These are phyloP conservation scores for Rhytidhysteron rufulum DNA, from an alignment of 2,329 filamentous ascomycete species.

Conservation along the genomic window DNA sequence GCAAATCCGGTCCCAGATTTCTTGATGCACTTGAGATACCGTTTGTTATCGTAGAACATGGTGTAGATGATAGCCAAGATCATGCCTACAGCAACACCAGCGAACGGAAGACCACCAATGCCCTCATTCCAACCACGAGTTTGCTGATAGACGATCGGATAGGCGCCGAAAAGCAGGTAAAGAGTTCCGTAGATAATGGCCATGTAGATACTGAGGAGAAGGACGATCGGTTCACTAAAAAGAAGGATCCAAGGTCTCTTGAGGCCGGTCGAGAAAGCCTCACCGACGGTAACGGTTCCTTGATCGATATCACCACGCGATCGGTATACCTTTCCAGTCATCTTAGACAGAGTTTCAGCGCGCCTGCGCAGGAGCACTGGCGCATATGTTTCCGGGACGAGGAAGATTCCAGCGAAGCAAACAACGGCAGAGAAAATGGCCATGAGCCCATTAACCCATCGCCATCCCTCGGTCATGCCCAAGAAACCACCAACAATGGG, in stretches of 20 bases:
- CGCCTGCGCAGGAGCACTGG: constrained; percentile 51
- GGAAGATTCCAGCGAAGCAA: constrained; percentile 39
- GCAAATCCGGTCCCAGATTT: constrained; percentile 52
- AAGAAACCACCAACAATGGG: constrained; percentile 67
- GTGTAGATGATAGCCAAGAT: constrained; percentile 53
- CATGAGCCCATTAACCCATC: constrained; percentile 64
- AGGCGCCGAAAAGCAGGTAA: constrained; percentile 49
- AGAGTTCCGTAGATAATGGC: constrained; percentile 54
- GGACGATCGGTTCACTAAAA: constrained; percentile 66
- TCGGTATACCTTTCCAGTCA: constrained; percentile 52
- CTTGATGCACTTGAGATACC: constrained; percentile 38
- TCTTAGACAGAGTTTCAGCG: constrained; percentile 45
- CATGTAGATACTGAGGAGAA: constrained; percentile 63
- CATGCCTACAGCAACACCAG: constrained; percentile 68
- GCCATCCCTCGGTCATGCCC: constrained; percentile 61
- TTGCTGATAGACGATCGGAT: constrained; percentile 60
- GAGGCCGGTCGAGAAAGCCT: constrained; percentile 56
- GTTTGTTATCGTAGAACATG: constrained; percentile 33
- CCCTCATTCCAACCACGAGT: constrained; percentile 35
- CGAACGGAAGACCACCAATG: constrained; percentile 49
- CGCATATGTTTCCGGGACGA: constrained; percentile 47
- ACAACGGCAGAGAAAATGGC: constrained; percentile 43
- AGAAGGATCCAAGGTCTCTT: constrained; percentile 66
- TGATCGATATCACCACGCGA: constrained; percentile 44
- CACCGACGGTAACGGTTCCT: constrained; percentile 40